phyloP scores from a whole-genome alignment of 176 grass and related monocot genomes.

The Cocos nucifera region DNA sequence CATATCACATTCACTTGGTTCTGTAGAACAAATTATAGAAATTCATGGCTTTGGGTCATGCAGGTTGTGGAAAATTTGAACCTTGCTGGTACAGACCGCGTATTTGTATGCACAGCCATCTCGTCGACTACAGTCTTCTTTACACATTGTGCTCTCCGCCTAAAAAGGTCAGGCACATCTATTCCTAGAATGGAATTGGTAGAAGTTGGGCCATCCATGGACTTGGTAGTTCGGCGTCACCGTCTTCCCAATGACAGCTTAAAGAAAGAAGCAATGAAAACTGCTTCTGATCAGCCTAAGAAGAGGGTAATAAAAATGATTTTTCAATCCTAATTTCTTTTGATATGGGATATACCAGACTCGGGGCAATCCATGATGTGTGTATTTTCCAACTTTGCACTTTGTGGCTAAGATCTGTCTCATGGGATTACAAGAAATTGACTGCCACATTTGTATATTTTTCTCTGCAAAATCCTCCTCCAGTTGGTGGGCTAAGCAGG shows the following conservation, averaged over 20 bases:
- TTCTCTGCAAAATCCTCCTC: background rate
- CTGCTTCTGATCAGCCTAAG: conserved; percentile 41
- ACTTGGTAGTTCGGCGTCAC: conserved; percentile 61
- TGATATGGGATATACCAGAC: background rate
- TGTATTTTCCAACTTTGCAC: background rate
- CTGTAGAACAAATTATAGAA: too few species aligned
- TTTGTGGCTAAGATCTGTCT: background rate
- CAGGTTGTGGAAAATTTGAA: conserved; percentile 93
- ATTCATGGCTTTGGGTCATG: conserved; percentile 16
- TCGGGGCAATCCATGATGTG: too few species aligned
- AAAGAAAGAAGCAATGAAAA: conserved; percentile 81
- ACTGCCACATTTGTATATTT: background rate
- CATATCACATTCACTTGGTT: too few species aligned
- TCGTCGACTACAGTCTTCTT: conserved; percentile 66
- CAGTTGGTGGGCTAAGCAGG: too few species aligned
- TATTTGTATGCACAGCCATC: conserved; percentile 73
- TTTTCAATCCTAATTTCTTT: conserved; percentile 1
- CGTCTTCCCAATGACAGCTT: conserved; percentile 52
- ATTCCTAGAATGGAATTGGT: conserved; percentile 91
- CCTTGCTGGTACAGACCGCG: conserved; percentile 57
- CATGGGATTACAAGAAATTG: background rate
- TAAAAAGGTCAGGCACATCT: conserved; percentile 71
- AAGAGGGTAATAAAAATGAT: conserved; percentile 26
- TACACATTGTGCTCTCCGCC: conserved; percentile 76
- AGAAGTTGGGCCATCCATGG: conserved; percentile 93